Percentiles rank a stretch among this genome's conserved stretches.
Conservation (phyloP, 768 basidiomycete genomes). For the Lactifluus piperatus region DNA sequence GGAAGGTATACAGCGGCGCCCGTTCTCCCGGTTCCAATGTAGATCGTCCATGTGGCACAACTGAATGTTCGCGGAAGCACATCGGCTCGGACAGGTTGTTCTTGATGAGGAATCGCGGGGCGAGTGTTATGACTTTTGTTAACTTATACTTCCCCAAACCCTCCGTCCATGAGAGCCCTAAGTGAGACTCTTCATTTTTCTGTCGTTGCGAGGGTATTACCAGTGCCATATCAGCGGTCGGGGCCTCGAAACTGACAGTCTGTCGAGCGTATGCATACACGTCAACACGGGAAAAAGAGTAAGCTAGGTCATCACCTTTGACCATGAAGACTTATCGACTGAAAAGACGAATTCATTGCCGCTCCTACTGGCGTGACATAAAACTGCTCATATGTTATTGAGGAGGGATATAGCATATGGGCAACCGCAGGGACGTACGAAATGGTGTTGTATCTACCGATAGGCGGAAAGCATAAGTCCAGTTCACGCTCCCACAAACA, state of each 20-base stretch:
- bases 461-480: background rate
- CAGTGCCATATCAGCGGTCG: slow-evolving; percentile 81
- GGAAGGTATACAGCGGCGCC: slow-evolving; percentile 57
- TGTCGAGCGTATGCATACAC: slow-evolving; percentile 24
- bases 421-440: slow-evolving; percentile 43
- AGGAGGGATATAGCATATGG: background rate
- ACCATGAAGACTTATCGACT: slow-evolving; percentile 81
- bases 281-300: background rate
- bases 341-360: slow-evolving; percentile 81
- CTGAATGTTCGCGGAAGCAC: slow-evolving; percentile 80
- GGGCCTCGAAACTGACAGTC: slow-evolving; percentile 87
- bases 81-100: slow-evolving; percentile 66
- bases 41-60: slow-evolving; percentile 50
- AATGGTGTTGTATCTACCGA: slow-evolving; percentile 56
- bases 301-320: slow-evolving; percentile 44
- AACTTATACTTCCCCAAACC: slow-evolving; percentile 97
- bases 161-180: slow-evolving; percentile 88
- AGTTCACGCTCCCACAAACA: background rate
- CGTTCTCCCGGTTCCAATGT: slow-evolving; percentile 60
- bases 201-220: slow-evolving; percentile 56
- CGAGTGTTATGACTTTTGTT: slow-evolving; percentile 84
- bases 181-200: slow-evolving; percentile 59
- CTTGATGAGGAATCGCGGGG: slow-evolving; percentile 85
- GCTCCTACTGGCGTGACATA: slow-evolving; percentile 73
- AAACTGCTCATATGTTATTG: slow-evolving; percentile 41